These are phyloP conservation scores for Ilex paraguariensis DNA, from an alignment of 305 asterid genomes.

Conservation along the genomic window DNA sequence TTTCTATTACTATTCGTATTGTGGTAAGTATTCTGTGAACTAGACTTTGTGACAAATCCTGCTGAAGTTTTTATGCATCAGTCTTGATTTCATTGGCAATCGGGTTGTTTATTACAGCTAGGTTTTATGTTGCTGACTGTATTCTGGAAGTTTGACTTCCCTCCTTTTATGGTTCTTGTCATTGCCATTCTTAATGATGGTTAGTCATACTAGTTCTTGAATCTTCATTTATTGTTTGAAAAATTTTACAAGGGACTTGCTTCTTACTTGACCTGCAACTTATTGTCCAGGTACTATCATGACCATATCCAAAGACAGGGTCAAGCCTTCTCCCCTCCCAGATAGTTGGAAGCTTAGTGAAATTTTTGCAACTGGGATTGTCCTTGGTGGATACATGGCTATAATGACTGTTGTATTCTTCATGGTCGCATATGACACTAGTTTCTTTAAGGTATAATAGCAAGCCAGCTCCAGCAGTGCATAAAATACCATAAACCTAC, in stretches of 20 bases:
- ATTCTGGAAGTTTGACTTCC: conserved; percentile 2
- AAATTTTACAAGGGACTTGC: too few relatives aligned
- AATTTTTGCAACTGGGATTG: conserved; percentile 3
- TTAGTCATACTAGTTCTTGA: background rate
- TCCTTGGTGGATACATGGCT: background rate
- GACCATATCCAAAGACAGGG: conserved; percentile 2
- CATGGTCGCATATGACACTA: background rate
- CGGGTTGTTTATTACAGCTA: background rate
- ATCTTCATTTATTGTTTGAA: too few relatives aligned
- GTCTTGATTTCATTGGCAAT: background rate
- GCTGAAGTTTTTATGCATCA: too few relatives aligned
- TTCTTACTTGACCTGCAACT: background rate
- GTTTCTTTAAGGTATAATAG: background rate
- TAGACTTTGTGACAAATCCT: too few relatives aligned
- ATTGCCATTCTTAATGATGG: conserved; percentile 4
- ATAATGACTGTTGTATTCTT: background rate
- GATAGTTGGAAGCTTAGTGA: conserved; percentile 4
- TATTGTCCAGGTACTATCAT: background rate
- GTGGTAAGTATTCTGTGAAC: background rate
- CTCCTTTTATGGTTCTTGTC: conserved; percentile 5
- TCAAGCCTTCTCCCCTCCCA: conserved; percentile 1
- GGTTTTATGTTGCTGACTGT: background rate
- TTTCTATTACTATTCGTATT: conserved; percentile 2
- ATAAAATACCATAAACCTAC: background rate
- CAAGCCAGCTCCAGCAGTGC: background rate